Percentiles rank a stretch among this genome's conserved stretches.
Conservation (phyloP, 2,329 filamentous ascomycete species). For the Rhynchosporium graminicola region DNA sequence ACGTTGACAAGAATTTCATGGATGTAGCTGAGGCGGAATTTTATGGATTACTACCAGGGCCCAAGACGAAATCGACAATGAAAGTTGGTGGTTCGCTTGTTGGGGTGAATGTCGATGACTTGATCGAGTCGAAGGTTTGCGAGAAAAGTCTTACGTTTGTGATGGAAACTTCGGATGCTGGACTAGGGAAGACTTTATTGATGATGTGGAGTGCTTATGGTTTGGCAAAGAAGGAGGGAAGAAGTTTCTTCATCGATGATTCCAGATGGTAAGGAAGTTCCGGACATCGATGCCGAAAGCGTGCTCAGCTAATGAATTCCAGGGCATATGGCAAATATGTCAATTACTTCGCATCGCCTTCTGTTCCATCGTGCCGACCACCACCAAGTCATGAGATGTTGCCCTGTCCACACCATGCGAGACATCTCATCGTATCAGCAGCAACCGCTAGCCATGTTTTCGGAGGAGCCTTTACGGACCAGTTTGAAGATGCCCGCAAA, state of each 20-base stretch:
- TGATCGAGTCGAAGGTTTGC: conserved; percentile 60
- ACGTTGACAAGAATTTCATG: conserved; percentile 67
- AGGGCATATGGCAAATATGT: conserved; percentile 75
- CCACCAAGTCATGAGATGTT: conserved; percentile 75
- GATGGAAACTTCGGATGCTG: conserved; percentile 72
- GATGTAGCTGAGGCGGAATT: conserved; percentile 73
- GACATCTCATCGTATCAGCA: conserved; percentile 72
- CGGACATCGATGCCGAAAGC: neutral
- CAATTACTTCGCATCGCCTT: conserved; percentile 69
- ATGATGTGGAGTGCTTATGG: conserved; percentile 83
- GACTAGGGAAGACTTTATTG: conserved; percentile 75
- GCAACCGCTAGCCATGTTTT: conserved; percentile 67
- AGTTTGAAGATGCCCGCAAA: conserved; percentile 52
- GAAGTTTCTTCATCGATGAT: conserved; percentile 84
- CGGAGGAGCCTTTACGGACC: conserved; percentile 56
- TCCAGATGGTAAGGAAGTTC: conserved; percentile 60
- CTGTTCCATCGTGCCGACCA: conserved; percentile 64
- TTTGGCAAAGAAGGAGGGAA: conserved; percentile 70
- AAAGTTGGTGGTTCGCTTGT: conserved; percentile 46
- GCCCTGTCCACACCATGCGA: conserved; percentile 75
- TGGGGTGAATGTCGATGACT: conserved; percentile 48
- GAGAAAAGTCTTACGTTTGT: conserved; percentile 74
- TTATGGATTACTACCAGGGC: conserved; percentile 57
- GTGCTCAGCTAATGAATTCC: conserved; percentile 20
- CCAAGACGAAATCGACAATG: conserved; percentile 39